A percentile compares a stretch with the other conserved stretches of the same genome.
Conservation (phyloP, 2,329 filamentous ascomycete genomes). For the Domatiomyces globalis region DNA sequence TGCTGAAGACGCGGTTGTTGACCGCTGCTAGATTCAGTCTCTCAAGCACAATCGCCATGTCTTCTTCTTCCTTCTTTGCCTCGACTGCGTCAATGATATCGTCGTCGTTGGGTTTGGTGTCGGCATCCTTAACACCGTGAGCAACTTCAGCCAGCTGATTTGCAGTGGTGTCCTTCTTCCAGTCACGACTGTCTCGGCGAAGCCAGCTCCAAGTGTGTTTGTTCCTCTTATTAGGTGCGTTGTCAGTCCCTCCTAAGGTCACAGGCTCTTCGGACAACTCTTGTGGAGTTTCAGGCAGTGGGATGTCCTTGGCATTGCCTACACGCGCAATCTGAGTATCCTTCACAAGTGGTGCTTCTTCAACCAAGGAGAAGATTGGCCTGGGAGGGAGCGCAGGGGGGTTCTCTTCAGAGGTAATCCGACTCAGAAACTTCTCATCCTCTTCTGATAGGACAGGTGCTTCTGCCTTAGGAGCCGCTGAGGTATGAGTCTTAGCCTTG, state of each 20-base stretch:
- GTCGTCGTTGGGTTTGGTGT: constrained; percentile 23
- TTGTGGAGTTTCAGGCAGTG: constrained; percentile 35
- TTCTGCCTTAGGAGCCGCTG: constrained; percentile 21
- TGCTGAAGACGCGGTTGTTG: constrained; percentile 72
- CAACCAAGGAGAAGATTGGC: neutral
- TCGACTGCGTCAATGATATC: constrained; percentile 29
- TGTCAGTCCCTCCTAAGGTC: constrained; percentile 13
- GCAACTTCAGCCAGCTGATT: constrained; percentile 20
- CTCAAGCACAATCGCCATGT: constrained; percentile 67
- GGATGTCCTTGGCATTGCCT: constrained; percentile 34
- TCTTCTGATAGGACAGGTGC: constrained; percentile 43
- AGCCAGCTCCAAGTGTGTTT: constrained; percentile 26
- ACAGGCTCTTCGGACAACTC: constrained; percentile 23
- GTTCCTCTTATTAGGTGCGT: constrained; percentile 6
- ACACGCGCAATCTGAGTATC: constrained; percentile 34
- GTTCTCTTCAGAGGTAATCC: constrained; percentile 33
- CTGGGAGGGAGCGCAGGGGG: constrained; percentile 30
- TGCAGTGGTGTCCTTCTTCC: constrained; percentile 17
- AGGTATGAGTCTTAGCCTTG: constrained; percentile 25
- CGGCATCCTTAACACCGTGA: constrained; percentile 18
- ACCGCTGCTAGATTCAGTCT: constrained; percentile 68
- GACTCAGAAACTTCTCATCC: constrained; percentile 43
- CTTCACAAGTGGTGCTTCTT: constrained; percentile 17
- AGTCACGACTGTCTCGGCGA: constrained; percentile 24
- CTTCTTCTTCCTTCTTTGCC: constrained; percentile 48